Evolutionary conservation across 2,329 filamentous ascomycete genomes (phyloP), one percentile per base, ranked within the genome.

Genomic region (Chrysoporthe puriensis): DNA sequence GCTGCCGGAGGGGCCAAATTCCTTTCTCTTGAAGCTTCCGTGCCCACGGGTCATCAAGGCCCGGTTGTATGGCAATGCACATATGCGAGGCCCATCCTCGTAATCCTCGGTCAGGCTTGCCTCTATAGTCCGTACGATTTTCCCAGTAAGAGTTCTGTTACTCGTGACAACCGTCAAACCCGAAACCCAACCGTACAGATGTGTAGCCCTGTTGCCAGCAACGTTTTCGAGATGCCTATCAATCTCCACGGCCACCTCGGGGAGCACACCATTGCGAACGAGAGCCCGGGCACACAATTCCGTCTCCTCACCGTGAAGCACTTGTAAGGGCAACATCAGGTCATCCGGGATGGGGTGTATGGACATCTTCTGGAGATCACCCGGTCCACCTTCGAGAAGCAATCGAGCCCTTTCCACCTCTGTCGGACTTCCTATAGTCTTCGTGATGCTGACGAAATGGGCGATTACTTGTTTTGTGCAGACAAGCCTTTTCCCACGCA

Each of bases 371-470:
- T 70, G 69, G 9, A 66, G 61, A 14, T 66, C 62, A 13, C 26
- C 26, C 16, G n/a, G 34, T 8, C 40, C 43, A 8, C 48, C 64
- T 6, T 42, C n/a, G 4, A 92, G 79, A 42, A 94, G 76, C 0
- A 92, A 76, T 1, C 81, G 77, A 3, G 88, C 88, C 34, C 91
- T 83, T 21, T 77, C 77, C 71, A 85, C 87, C 77, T 93, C 86
- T 14, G 85, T 83, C 1, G 82, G 79, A 1, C 88, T 91, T 0
- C 86, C 89, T 69, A 92, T 90, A 1, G 84, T 87, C 43, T 83
- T 78, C 9, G 90, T 87, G 67, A 92, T 90, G 63, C 89, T 84
- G n/a, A 82, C 82, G 82, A 93, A 91, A 32, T 91, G 85, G 42
- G 81, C 81, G 0, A 86, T 87, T 0, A 91, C 91, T 70, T 90